Evolutionary conservation across 441 rosid genomes (phyloP), one percentile per base, ranked within the genome.

Genomic region (Melastoma candidum): DNA sequence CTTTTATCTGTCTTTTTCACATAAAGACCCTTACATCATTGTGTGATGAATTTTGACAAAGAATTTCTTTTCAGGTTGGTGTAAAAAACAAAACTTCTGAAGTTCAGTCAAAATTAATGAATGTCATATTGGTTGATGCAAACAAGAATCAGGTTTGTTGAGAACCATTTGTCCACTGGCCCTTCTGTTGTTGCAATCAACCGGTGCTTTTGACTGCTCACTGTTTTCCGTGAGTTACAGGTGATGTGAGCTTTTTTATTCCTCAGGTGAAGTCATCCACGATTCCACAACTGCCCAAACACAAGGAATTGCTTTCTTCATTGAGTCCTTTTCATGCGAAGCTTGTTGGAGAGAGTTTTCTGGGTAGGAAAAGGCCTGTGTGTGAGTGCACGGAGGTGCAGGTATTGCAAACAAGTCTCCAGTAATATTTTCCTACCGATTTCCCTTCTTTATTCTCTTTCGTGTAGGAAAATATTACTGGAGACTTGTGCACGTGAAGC

Each of bases 331-430:
- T 78, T 66, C 90, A 89, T 62, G 70, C 97, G 17, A 81, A 77
- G 79, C 97, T 89, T 29, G 97, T 93, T 7, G 99, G 99, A 49
- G 96, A 88, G 77, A 93, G 93, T 73, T 93, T 74, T 65, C 77
- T 86, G 74, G 97, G 84, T 45, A 86, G 70, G 80, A 93, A 76
- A 73, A 75, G 96, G 71, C 97, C 95, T 24, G 73, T 86, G 25
- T 77, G 86, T 29, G 96, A 89, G 62, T 89, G 97, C 67, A 82
- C 93, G 27, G 95, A 88, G 44, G 87, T 69, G 50, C 97, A 93
- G 96, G 98, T 93, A 17, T 17, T 17, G 22, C 22, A 17, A 17
- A 17, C 22, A 17, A 17, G 22, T 17, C 22, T 17, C 22, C 22
- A 17, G 22, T 17, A 17, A 17, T 17, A 17, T 17, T 17, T 17